Evolutionary conservation across 2,329 filamentous ascomycete genomes (phyloP).

Genomic region (Phialophora verrucosa): DNA sequence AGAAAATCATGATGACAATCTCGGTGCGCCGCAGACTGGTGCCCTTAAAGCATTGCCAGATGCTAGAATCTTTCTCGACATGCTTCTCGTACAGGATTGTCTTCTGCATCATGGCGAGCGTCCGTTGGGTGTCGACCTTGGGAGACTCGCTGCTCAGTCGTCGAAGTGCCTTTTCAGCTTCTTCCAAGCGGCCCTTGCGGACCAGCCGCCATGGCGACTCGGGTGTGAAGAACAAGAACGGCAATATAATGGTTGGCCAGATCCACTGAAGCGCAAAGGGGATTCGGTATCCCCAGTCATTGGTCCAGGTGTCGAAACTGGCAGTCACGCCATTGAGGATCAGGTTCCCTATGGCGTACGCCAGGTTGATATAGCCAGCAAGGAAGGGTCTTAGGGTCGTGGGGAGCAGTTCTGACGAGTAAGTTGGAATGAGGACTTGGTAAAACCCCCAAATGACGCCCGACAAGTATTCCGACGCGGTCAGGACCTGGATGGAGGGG

Average conservation of each 20-base stretch:
- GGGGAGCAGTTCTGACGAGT: constrained; percentile 42
- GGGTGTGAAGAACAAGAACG: constrained; percentile 50
- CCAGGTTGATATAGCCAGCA: constrained; percentile 47
- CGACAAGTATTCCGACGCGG: constrained; percentile 45
- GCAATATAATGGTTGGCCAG: constrained; percentile 54
- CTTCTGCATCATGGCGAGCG: constrained; percentile 17
- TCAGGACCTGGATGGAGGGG: constrained; percentile 41
- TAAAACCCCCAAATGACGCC: constrained; percentile 54
- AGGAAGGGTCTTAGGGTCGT: constrained; percentile 39
- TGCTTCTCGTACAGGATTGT: constrained; percentile 5
- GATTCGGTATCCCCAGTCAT: constrained; percentile 48
- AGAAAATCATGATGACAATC: constrained; percentile 17
- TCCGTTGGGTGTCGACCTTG: neutral
- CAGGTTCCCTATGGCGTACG: constrained; percentile 47
- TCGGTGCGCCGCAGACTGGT: constrained; percentile 8
- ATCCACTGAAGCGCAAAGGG: constrained; percentile 54
- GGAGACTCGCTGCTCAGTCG: constrained; percentile 5
- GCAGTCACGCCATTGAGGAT: constrained; percentile 42
- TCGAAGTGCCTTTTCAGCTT: constrained; percentile 6
- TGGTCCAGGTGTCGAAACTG: constrained; percentile 41
- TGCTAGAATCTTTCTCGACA: constrained; percentile 3
- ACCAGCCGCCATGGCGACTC: constrained; percentile 49
- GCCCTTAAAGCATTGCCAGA: constrained; percentile 7
- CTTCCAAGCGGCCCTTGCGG: constrained; percentile 40
- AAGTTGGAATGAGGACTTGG: constrained; percentile 47